These are phyloP conservation scores for Rhynchosporium secalis DNA, from an alignment of 2,329 filamentous ascomycete genomes.

Conservation along the genomic window DNA sequence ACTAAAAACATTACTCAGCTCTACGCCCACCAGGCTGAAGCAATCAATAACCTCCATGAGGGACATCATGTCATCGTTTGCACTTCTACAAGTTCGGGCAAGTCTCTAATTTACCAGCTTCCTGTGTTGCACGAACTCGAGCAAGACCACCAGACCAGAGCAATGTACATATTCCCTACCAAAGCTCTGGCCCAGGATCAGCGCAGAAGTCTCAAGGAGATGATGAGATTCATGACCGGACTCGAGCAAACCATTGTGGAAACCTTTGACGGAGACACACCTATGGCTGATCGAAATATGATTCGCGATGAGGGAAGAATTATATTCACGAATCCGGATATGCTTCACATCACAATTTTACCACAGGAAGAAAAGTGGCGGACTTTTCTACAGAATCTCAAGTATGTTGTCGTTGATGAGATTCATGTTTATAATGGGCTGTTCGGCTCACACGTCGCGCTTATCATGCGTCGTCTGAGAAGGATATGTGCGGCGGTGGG, in stretches of 20 bases:
- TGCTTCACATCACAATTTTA: slow-evolving; percentile 92
- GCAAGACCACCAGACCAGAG: slow-evolving; percentile 70
- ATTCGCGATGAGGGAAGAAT: slow-evolving; percentile 89
- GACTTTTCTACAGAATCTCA: slow-evolving; percentile 81
- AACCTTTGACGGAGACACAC: slow-evolving; percentile 94
- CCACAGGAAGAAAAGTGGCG: slow-evolving; percentile 91
- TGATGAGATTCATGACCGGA: slow-evolving; percentile 77
- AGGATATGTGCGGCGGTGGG: slow-evolving; percentile 88
- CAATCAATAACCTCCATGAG: slow-evolving; percentile 81
- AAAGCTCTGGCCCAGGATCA: slow-evolving; percentile 97
- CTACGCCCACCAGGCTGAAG: slow-evolving; percentile 90
- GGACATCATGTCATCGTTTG: slow-evolving; percentile 88
- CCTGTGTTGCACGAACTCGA: slow-evolving; percentile 88
- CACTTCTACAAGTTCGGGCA: slow-evolving; percentile 94
- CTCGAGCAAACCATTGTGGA: slow-evolving; percentile 78
- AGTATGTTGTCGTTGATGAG: slow-evolving; percentile 88
- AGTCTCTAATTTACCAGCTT: slow-evolving; percentile 96
- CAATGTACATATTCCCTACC: slow-evolving; percentile 98
- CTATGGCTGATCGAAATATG: slow-evolving; percentile 71
- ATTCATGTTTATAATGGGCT: slow-evolving; percentile 95
- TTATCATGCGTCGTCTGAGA: slow-evolving; percentile 88
- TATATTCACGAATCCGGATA: slow-evolving; percentile 97
- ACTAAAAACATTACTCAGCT: slow-evolving; percentile 81
- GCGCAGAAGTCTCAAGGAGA: slow-evolving; percentile 79
- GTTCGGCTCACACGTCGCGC: slow-evolving; percentile 89